A percentile compares a stretch with the other conserved stretches of the same genome.
These are phyloP conservation scores for Flueggea neowawraea DNA, from an alignment of 441 rosid species.

Conservation along the genomic window DNA sequence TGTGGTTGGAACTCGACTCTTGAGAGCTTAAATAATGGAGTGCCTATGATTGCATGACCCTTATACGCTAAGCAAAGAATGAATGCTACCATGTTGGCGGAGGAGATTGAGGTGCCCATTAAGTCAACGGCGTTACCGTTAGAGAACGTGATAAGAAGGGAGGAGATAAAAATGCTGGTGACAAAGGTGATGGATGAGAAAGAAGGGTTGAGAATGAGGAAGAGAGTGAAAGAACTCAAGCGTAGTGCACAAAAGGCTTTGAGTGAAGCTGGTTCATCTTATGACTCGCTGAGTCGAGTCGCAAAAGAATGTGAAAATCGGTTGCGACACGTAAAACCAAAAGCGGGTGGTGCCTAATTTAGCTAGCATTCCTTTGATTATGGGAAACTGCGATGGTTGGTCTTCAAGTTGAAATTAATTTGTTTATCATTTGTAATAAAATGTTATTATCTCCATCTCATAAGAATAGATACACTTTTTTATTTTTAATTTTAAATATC, in stretches of 20 bases:
- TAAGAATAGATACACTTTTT: no score
- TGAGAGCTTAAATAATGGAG: slow-evolving; percentile 22
- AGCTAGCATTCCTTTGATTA: no score
- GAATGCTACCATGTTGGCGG: slow-evolving; percentile 22
- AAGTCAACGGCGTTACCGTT: not conserved
- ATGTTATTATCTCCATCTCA: no score
- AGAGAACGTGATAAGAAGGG: slow-evolving; percentile 12
- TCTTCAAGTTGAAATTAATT: no score
- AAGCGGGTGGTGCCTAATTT: no score
- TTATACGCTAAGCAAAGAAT: slow-evolving; percentile 26
- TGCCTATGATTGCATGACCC: slow-evolving; percentile 31
- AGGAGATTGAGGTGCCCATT: slow-evolving; percentile 20
- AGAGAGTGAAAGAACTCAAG: slow-evolving; percentile 15
- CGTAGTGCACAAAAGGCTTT: slow-evolving; percentile 16
- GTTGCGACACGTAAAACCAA: no score
- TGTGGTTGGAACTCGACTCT: slow-evolving; percentile 31
- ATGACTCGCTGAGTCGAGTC: slow-evolving; percentile 16
- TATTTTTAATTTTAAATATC: no score
- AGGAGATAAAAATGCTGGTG: slow-evolving; percentile 26
- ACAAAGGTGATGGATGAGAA: slow-evolving; percentile 14
- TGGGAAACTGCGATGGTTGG: no score
- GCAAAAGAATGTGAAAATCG: slow-evolving; percentile 12
- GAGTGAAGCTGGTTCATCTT: slow-evolving; percentile 25
- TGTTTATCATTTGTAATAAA: no score
- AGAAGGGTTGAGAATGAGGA: slow-evolving; percentile 9